A percentile compares a stretch with the other conserved stretches of the same genome.
These are phyloP conservation scores for Protea cynaroides DNA, from an alignment of 164 flowering plant genomes.

Conservation along the genomic window DNA sequence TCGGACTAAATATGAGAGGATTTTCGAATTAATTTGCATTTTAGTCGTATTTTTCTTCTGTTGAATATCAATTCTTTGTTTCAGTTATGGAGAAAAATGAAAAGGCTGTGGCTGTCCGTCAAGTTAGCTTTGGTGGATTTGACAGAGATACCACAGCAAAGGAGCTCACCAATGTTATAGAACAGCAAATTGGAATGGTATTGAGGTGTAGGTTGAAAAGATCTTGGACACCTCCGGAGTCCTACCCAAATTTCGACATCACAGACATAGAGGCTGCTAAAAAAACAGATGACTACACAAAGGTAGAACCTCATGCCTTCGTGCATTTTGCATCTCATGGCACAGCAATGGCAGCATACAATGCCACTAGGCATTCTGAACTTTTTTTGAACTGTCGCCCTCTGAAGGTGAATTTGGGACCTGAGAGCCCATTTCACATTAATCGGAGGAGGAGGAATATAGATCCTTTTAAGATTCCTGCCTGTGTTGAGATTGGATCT, in stretches of 20 bases:
- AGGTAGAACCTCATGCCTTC: conserved; percentile 87
- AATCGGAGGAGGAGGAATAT: conserved; percentile 52
- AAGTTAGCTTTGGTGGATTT: conserved; percentile 74
- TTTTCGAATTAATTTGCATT: too few relatives aligned
- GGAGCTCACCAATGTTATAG: conserved; percentile 44
- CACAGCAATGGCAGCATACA: conserved; percentile 32
- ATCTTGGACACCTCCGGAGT: conserved; percentile 75
- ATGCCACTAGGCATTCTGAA: conserved; percentile 42
- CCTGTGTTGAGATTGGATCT: conserved; percentile 49
- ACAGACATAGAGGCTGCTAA: conserved; percentile 10
- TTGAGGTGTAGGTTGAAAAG: conserved; percentile 78
- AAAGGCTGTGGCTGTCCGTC: conserved; percentile 37
- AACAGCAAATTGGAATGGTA: conserved; percentile 49
- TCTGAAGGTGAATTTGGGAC: conserved; percentile 64
- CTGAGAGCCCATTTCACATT: conserved; percentile 44
- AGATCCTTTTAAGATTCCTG: conserved; percentile 48
- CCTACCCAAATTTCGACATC: conserved; percentile 52
- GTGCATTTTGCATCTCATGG: conserved; percentile 69
- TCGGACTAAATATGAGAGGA: conserved; percentile 4
- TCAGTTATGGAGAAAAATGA: conserved; percentile 14
- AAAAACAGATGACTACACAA: conserved; percentile 34
- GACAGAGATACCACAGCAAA: conserved; percentile 36
- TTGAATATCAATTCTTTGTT: too few relatives aligned
- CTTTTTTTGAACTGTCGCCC: conserved; percentile 34
- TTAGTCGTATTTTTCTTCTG: too few relatives aligned